Percentiles rank a stretch among this genome's conserved stretches.
phyloP scores from a whole-genome alignment of 108 stramenopile genomes.

The Bacterosira constricta region DNA sequence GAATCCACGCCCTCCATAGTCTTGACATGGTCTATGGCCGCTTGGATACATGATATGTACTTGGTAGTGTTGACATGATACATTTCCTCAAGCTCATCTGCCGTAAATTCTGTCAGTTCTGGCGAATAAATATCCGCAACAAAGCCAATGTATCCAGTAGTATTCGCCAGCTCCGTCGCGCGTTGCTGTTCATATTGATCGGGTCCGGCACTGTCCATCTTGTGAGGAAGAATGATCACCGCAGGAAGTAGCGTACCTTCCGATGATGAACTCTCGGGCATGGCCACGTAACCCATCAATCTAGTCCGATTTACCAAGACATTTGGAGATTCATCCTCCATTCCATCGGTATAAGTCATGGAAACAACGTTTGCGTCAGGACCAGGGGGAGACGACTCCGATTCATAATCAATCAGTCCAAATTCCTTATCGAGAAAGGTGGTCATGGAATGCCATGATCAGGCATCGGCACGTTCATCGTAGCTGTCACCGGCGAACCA shows the following conservation, averaged over 20 bases:
- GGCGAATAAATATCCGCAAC: slow-evolving; percentile 52
- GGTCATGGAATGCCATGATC: slow-evolving; percentile 47
- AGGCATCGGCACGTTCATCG: slow-evolving; percentile 46
- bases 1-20: slow-evolving; percentile 25
- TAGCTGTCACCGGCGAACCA: slow-evolving; percentile 40
- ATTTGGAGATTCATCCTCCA: slow-evolving; percentile 8
- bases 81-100: slow-evolving; percentile 21
- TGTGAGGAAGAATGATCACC: slow-evolving; percentile 48
- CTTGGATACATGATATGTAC: slow-evolving; percentile 41
- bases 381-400: too few relatives aligned
- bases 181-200: slow-evolving; percentile 49
- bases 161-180: slow-evolving; percentile 30
- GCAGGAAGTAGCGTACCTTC: slow-evolving; percentile 11
- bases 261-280: too few relatives aligned
- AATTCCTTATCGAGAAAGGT: slow-evolving; percentile 35
- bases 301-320: too few relatives aligned
- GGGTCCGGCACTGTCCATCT: slow-evolving; percentile 40
- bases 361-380: background rate
- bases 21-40: slow-evolving; percentile 41
- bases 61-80: slow-evolving; percentile 32
- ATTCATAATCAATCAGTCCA: slow-evolving; percentile 3
- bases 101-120: background rate
- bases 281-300: background rate
- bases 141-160: slow-evolving; percentile 39
- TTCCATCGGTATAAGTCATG: slow-evolving; percentile 6